Evolutionary conservation across 305 asterid genomes (phyloP), one percentile per base, ranked within the genome.

Genomic region (Ruellia speciosa): DNA sequence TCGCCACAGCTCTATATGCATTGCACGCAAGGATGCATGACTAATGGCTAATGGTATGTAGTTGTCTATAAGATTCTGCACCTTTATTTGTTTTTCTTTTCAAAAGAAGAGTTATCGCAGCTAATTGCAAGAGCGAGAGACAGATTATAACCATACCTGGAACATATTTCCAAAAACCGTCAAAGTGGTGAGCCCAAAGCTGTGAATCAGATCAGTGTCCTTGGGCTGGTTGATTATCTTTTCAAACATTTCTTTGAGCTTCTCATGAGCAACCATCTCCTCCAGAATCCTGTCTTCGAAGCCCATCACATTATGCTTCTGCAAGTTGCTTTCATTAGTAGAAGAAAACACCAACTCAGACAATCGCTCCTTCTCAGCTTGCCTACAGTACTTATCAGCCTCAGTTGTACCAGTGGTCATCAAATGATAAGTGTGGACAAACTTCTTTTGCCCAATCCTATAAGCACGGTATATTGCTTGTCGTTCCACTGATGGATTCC

Each of bases 351-450:
- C 88, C 97, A 92, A 88, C 56, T 94, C 88, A 6, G 97, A 92
- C n/a, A 92, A 95, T 93, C 96, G 88, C 74, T 92, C 99, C 74
- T 92, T 92, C 99, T 96, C 88, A 2, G 97, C 86, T 0, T 96
- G 86, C 52, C 94, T 68, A 14, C 88, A 74, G 58, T 88, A 87
- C 55, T 92, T 92, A 63, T 88, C 97, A 55, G 87, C 96, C 53
- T 92, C 99, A 16, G 88, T 54, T 0, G 96, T 92, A 52, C 94
- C 95, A 0, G 75, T 77, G 0, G 99, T 96, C 78, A 88, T 55
- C 28, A 92, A 80, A 71, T 90, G 98, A 56, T 90, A 88, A 43
- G 86, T 95, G n/a, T 92, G 88, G 3, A 92, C 99, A 3, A 92
- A 87, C 54, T 92, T 92, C 67, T 86, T 88, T 74, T 92, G 99